phyloP scores from a whole-genome alignment of 306 rosid species.

The Cicer judaicum region DNA sequence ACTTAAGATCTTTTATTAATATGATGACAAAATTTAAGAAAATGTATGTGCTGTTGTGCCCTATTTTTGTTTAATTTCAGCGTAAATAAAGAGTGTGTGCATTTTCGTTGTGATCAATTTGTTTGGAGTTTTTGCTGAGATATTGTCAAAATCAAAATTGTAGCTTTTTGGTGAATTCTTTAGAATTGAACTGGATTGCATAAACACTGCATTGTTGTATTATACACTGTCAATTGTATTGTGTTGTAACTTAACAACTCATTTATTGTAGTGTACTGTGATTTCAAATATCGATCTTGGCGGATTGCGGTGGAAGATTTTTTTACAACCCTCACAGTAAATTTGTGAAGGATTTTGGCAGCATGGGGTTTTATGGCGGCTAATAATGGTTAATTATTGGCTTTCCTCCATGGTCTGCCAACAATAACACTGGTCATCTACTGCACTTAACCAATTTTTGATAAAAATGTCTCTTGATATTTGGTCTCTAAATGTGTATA shows the following conservation, averaged over 20 bases:
- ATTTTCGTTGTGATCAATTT: background rate
- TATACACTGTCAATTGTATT: background rate
- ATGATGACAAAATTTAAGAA: background rate
- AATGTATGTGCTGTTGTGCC: background rate
- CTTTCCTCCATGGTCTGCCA: no score
- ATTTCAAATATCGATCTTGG: no score
- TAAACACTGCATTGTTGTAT: background rate
- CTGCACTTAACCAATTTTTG: background rate
- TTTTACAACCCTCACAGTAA: no score
- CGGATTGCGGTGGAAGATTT: no score
- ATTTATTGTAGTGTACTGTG: background rate
- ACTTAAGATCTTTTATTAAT: background rate
- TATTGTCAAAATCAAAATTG: background rate
- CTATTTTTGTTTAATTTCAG: background rate
- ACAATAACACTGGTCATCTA: background rate
- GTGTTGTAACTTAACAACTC: background rate
- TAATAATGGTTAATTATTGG: no score
- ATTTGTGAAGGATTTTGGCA: no score
- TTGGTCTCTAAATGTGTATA: background rate
- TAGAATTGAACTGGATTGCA: background rate
- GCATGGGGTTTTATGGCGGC: no score
- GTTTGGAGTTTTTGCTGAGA: conserved; percentile 14
- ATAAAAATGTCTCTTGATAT: background rate
- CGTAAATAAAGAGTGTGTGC: background rate
- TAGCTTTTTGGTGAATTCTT: background rate